Evolutionary conservation across 2,329 filamentous ascomycete genomes (phyloP), one percentile per base, ranked within the genome.

Genomic region (Seiridium unicorne): DNA sequence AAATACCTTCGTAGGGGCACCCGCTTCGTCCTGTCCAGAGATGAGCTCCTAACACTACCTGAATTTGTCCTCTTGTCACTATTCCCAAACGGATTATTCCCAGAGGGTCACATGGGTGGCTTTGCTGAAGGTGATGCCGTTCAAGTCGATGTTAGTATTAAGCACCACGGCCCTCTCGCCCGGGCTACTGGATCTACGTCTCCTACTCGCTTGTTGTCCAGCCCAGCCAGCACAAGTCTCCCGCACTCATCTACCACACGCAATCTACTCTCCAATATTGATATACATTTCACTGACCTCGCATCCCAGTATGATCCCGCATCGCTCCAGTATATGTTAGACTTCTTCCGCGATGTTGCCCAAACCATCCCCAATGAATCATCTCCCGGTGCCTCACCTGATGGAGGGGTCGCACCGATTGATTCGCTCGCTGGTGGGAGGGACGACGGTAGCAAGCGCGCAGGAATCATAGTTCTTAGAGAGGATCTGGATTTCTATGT

Each of bases 401-500:
- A 91, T 62, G 79, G 85, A 62, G 82, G 79, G 68, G 86, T 82
- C 51, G 83, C 89, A 64, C 83, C 85, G 18, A 87, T 91, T 63
- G 93, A 96, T 73, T 87, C 90, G 3, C 83, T 92, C 75, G 87
- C 87, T 44, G 71, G 69, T 62, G 75, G 58, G 54, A 65, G 83
- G 81, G 62, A 88, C 84, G 66, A 84, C 89, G 69, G 78, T 89
- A 79, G 84, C 83, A 97, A 83, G 87, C 93, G 95, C 57, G 95
- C 95, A 18, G 95, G 95, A 18, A 99, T 99, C 76, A 99, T 99
- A 69, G 95, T 99, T 42, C 81, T 99, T 63, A 85, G 95, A 53
- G 95, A 99, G 75, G 95, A 99, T 70, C 84, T 99, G 49, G 95
- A 99, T 76, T 99, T 99, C 73, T 99, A 99, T 73, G 92, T 88